Percentiles rank a stretch among this genome's conserved stretches.
Evolutionary conservation across 495 filamentous ascomycete species (phyloP).

Genomic region (Xylaria telfairii): DNA sequence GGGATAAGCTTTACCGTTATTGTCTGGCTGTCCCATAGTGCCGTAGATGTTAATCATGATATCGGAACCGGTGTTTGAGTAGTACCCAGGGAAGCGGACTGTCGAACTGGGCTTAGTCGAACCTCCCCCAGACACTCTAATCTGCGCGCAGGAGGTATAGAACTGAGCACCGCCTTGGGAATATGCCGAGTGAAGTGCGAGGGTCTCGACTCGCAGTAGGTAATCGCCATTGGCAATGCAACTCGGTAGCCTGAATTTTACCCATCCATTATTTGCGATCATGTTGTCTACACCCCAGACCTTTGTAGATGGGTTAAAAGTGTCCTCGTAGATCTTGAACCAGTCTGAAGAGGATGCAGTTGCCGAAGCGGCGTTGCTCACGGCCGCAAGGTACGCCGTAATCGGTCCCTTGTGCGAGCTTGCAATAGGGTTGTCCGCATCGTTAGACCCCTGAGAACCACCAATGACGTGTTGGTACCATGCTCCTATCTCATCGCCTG

Average conservation of each 20-base stretch:
- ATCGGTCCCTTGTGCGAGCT: conserved; percentile 54
- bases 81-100: neutral
- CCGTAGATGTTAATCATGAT: conserved; percentile 3
- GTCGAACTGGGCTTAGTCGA: conserved; percentile 5
- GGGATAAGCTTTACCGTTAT: neutral
- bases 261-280: conserved; percentile 51
- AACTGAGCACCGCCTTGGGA: conserved; percentile 55
- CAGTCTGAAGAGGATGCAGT: neutral
- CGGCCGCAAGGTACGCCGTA: conserved; percentile 58
- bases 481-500: conserved; percentile 52
- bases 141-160: conserved; percentile 54
- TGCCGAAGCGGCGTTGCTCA: conserved; percentile 45
- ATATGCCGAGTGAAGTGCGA: conserved; percentile 55
- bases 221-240: conserved; percentile 56
- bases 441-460: conserved; percentile 48
- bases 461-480: conserved; percentile 60
- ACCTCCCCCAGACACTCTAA: conserved; percentile 6
- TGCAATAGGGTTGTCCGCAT: conserved; percentile 59
- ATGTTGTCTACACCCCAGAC: conserved; percentile 53
- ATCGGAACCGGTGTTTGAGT: neutral
- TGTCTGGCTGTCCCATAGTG: neutral
- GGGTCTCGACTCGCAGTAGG: conserved; percentile 59
- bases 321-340: conserved; percentile 4
- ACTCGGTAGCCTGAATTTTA: conserved; percentile 53
- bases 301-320: neutral